These are phyloP conservation scores for Aspergillus cristatus DNA, from an alignment of 495 filamentous ascomycete genomes.

Conservation along the genomic window DNA sequence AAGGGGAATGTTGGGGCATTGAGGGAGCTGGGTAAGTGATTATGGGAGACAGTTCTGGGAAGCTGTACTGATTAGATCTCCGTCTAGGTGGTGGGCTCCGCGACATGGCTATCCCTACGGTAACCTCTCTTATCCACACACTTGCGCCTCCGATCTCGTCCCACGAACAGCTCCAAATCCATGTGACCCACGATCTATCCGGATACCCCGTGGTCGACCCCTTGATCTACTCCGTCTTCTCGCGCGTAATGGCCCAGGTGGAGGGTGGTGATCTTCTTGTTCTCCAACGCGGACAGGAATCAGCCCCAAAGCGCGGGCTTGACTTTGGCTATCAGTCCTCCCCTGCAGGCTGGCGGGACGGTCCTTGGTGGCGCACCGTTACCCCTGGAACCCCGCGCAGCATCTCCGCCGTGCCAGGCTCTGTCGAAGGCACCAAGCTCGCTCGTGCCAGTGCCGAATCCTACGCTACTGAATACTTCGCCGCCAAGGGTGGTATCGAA, in stretches of 20 bases:
- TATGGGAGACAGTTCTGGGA: constrained; percentile 1
- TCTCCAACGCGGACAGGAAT: constrained; percentile 85
- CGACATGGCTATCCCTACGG: constrained; percentile 84
- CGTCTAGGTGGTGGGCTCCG: constrained; percentile 75
- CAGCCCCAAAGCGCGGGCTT: constrained; percentile 55
- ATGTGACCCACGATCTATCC: constrained; percentile 90
- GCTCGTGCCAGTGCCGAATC: constrained; percentile 78
- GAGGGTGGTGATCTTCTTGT: constrained; percentile 97
- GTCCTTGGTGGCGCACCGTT: constrained; percentile 86
- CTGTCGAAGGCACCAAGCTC: constrained; percentile 82
- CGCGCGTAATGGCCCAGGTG: constrained; percentile 94
- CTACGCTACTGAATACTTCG: constrained; percentile 76
- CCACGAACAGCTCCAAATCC: constrained; percentile 95
- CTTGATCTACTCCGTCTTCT: constrained; percentile 86
- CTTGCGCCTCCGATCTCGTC: constrained; percentile 95
- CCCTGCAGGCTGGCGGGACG: constrained; percentile 69
- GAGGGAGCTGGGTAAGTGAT: constrained; percentile 63
- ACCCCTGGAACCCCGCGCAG: constrained; percentile 54
- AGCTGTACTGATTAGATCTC: constrained; percentile 14
- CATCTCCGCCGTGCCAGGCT: constrained; percentile 69
- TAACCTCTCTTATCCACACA: constrained; percentile 87
- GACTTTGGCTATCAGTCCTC: constrained; percentile 43
- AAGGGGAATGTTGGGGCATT: constrained; percentile 83
- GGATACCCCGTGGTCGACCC: constrained; percentile 93
- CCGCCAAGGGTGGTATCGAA: constrained; percentile 66